Conservation (phyloP, 305 asterid species). For the Lippia alba region DNA sequence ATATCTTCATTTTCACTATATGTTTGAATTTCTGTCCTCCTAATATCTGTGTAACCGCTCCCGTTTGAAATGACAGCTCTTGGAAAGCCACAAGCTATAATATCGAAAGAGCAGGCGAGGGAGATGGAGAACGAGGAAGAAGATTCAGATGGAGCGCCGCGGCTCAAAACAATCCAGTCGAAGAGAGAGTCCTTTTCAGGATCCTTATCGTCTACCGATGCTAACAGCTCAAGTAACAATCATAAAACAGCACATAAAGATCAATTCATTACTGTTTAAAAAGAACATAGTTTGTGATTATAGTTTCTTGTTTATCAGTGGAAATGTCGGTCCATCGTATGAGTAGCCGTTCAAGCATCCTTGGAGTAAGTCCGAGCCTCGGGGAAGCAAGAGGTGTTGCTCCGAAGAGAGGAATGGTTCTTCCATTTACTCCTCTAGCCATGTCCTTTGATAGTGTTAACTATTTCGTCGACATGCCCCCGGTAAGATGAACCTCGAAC, state of each 20-base stretch:
- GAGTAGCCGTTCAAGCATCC: conserved; percentile 50
- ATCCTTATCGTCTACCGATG: conserved; percentile 54
- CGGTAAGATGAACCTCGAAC: conserved; percentile 49
- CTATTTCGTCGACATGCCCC: conserved; percentile 96
- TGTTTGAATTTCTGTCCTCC: not conserved
- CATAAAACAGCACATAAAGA: conserved; percentile 5
- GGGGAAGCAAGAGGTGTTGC: conserved; percentile 53
- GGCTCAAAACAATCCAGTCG: conserved; percentile 49
- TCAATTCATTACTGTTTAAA: not conserved
- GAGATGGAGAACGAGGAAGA: conserved; percentile 54
- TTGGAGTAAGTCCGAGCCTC: conserved; percentile 41
- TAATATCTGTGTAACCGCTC: not conserved
- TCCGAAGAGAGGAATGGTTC: conserved; percentile 89
- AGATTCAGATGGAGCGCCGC: conserved; percentile 43
- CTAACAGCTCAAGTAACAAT: conserved; percentile 63
- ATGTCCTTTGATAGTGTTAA: conserved; percentile 83
- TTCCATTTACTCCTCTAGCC: conserved; percentile 89
- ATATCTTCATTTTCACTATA: too few relatives aligned
- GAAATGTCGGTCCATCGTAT: conserved; percentile 61
- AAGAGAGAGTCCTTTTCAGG: conserved; percentile 51
- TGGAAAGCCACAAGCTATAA: conserved; percentile 65
- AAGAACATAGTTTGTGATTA: conserved; percentile 13
- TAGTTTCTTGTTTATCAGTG: conserved; percentile 42
- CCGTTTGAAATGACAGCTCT: conserved; percentile 39
- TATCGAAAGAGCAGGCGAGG: conserved; percentile 70